Base-by-base conservation (phyloP, 2,329 filamentous ascomycete species). In the Trichoderma afroharzianum region DNA sequence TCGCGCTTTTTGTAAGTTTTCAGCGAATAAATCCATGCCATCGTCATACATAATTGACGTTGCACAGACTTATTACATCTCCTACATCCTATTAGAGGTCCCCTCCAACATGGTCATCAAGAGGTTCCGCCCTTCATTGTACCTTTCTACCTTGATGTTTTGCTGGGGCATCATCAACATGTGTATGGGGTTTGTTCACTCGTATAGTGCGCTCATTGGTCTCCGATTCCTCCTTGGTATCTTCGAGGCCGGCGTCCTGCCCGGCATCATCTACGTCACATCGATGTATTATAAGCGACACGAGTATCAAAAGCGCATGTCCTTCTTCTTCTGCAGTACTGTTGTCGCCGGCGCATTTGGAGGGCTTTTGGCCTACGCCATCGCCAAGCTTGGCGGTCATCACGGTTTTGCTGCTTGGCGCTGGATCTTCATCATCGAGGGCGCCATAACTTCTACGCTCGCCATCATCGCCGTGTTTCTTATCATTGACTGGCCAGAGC, bases 341-440 rank as follows among this genome's bases (percentile, higher is more conserved):
- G 88, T 87, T 1, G 82, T 89, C 1, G 88, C 89, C 2, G 88
- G 88, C 59, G 88, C 88, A 1, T 91, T 91, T 73, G 88, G 89
- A 63, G 88, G 88, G 21, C 82, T 91, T 11, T 81, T 91, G 18
- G 89, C 89, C 3, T 86, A 85, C 36, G 89, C 84, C 26, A 86
- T 91, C 64, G 85, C 87, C 36, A 86, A 89, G 77, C 88, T 91
- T 85, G 80, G 88, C 3, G 79, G 80, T 30, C 85, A 88, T 14
- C 79, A 81, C 63, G 92, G 91, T 1, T 43, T 43, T 12, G 64
- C 50, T 9, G 50, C 64, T 43, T 95, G 93, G 93, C 85, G 88
- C 2, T 94, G 92, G 92, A 94, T 95, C 66, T 95, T 95, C 79
- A 92, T 94, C 72, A 82, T 93, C 4, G 90, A 92, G 78, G 87